A percentile compares a stretch with the other conserved stretches of the same genome.
phyloP scores from a whole-genome alignment of 1,284 basidiomycete genomes.

The Cutaneotrichosporon sp. region DNA sequence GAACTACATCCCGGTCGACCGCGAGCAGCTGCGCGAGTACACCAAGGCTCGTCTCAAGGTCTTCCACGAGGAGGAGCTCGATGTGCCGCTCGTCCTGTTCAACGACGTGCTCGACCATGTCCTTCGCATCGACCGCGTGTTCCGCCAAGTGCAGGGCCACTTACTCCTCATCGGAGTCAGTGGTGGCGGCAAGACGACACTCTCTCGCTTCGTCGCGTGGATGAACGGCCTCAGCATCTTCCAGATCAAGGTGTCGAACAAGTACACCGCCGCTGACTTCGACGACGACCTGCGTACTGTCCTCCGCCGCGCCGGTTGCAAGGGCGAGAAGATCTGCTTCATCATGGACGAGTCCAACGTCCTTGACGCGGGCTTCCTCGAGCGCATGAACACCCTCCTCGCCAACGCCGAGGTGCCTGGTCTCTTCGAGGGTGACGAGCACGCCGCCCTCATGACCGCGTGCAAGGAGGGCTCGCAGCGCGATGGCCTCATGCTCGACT shows the following conservation, averaged over 20 bases:
- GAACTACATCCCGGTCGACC: conserved; percentile 91
- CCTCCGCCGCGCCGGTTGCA: conserved; percentile 90
- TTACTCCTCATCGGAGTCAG: conserved; percentile 94
- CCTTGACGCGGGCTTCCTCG: conserved; percentile 95
- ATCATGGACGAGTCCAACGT: conserved; percentile 99
- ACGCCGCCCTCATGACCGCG: conserved; percentile 93
- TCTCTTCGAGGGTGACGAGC: conserved; percentile 97
- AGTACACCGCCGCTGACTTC: conserved; percentile 97
- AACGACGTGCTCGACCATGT: conserved; percentile 98
- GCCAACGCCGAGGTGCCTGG: conserved; percentile 99
- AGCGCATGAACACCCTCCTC: conserved; percentile 98
- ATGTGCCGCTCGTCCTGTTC: conserved; percentile 97
- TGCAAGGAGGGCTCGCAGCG: conserved; percentile 98
- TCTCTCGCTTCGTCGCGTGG: conserved; percentile 99
- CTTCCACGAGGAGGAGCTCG: conserved; percentile 97
- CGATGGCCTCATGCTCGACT: conserved; percentile 96
- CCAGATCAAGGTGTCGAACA: conserved; percentile 98
- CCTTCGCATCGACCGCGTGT: conserved; percentile 96
- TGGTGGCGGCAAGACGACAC: conserved; percentile 97
- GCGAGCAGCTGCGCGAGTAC: conserved; percentile 90
- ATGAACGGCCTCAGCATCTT: conserved; percentile 99
- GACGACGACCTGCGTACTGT: conserved; percentile 96
- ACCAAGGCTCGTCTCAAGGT: conserved; percentile 93
- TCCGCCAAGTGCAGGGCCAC: conserved; percentile 97
- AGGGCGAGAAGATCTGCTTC: conserved; percentile 99